Conservation (phyloP, 1,284 basidiomycete species). For the Sanghuangporus baumii region DNA sequence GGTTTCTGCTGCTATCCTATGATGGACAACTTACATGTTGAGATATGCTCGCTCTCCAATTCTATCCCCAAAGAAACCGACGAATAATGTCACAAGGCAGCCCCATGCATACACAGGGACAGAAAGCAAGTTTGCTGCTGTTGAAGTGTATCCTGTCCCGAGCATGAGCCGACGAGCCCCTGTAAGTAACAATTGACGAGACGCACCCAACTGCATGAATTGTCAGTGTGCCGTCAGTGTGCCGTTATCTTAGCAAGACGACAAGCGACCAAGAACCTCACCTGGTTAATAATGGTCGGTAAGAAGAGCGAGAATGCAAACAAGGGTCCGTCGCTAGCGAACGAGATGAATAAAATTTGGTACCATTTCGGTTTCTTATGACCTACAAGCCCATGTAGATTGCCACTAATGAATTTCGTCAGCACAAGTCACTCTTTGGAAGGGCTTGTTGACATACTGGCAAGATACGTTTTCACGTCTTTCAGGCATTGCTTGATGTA, state of each 20-base stretch:
- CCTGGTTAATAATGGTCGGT: constrained; percentile 47
- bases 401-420: constrained; percentile 29
- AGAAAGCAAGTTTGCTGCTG: constrained; percentile 47
- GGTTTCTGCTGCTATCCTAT: background rate
- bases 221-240: no score
- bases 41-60: constrained; percentile 40
- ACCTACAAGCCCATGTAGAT: constrained; percentile 44
- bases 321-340: constrained; percentile 40
- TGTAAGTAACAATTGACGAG: background rate
- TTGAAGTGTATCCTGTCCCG: constrained; percentile 37
- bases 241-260: background rate
- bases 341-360: background rate
- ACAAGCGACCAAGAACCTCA: constrained; percentile 23
- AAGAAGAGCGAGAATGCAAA: constrained; percentile 53
- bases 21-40: constrained; percentile 35
- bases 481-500: constrained; percentile 41
- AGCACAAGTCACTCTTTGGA: background rate
- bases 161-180: background rate
- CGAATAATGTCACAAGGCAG: constrained; percentile 41
- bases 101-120: constrained; percentile 47
- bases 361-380: background rate
- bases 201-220: constrained; percentile 7
- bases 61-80: constrained; percentile 46
- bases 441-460: constrained; percentile 29
- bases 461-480: constrained; percentile 50